Conservation (phyloP, 805 yeast species). For the Geotrichum ghanense region DNA sequence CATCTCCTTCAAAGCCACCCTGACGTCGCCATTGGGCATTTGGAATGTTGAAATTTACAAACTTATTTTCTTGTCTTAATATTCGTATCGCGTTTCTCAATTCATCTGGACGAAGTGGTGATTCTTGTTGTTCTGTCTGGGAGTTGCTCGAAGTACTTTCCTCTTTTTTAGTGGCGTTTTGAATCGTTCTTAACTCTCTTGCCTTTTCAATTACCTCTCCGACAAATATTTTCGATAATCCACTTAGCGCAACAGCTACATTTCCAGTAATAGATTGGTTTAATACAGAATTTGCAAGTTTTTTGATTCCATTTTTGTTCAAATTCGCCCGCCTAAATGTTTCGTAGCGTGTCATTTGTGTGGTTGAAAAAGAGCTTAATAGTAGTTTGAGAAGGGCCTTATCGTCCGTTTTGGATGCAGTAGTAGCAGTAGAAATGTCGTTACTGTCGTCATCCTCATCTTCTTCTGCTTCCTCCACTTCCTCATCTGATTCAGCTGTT, state of each 20-base stretch:
- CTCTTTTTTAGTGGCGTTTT: constrained; percentile 10
- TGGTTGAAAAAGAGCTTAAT: constrained; percentile 62
- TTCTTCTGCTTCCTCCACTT: constrained; percentile 4
- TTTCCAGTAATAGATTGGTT: constrained; percentile 74
- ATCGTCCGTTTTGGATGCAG: not conserved
- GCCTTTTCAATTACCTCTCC: constrained; percentile 85
- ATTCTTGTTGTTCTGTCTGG: constrained; percentile 10
- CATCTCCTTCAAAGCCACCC: constrained; percentile 55
- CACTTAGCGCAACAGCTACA: constrained; percentile 71
- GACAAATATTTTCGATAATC: constrained; percentile 78
- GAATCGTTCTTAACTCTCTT: constrained; percentile 47
- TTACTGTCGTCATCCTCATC: constrained; percentile 8
- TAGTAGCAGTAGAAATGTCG: not conserved
- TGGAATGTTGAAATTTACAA: constrained; percentile 28
- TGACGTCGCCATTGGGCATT: constrained; percentile 58
- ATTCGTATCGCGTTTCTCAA: constrained; percentile 75
- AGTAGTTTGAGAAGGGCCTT: constrained; percentile 34
- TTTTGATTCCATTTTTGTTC: constrained; percentile 65
- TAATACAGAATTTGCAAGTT: constrained; percentile 63
- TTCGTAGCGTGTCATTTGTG: constrained; percentile 80
- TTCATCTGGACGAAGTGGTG: constrained; percentile 72
- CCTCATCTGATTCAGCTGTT: not conserved
- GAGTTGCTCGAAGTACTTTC: constrained; percentile 19
- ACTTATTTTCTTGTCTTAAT: constrained; percentile 48
- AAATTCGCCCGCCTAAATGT: constrained; percentile 71